Evolutionary conservation across 768 basidiomycete species (phyloP).

Genomic region (Cystobasidium ongulense): DNA sequence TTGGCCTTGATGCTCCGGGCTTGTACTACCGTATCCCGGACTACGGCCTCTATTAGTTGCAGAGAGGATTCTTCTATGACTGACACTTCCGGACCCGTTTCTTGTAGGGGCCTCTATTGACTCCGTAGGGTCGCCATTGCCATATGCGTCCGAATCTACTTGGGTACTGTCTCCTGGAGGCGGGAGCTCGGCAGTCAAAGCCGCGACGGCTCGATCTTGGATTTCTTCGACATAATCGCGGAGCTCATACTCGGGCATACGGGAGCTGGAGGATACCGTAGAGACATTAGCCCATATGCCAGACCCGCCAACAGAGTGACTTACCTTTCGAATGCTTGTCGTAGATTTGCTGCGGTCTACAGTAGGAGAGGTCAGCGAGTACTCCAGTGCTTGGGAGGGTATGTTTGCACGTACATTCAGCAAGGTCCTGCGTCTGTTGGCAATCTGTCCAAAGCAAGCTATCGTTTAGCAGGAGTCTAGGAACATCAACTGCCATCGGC

Average conservation of each 20-base stretch:
- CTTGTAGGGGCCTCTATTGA: neutral
- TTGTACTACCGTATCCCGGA: too few species aligned
- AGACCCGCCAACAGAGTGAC: neutral
- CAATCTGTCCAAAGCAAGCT: neutral
- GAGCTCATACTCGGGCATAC: conserved; percentile 1
- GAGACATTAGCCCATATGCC: neutral
- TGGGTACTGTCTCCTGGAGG: neutral
- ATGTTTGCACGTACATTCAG: neutral
- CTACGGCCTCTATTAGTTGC: too few species aligned
- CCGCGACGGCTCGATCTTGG: neutral
- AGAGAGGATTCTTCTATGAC: too few species aligned
- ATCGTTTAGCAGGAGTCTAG: neutral
- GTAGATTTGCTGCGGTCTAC: neutral
- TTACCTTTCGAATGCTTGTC: conserved; percentile 8
- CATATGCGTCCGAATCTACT: neutral
- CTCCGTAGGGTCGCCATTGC: neutral
- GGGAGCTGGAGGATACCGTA: neutral
- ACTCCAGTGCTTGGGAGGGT: neutral
- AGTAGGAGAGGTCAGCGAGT: neutral
- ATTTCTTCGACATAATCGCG: neutral
- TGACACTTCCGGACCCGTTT: neutral
- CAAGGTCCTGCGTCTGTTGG: neutral
- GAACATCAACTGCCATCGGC: neutral
- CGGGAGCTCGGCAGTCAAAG: neutral
- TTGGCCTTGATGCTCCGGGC: too few species aligned